Conservation (phyloP, 352 stramenopile genomes). For the Phytopythium oedochilum region DNA sequence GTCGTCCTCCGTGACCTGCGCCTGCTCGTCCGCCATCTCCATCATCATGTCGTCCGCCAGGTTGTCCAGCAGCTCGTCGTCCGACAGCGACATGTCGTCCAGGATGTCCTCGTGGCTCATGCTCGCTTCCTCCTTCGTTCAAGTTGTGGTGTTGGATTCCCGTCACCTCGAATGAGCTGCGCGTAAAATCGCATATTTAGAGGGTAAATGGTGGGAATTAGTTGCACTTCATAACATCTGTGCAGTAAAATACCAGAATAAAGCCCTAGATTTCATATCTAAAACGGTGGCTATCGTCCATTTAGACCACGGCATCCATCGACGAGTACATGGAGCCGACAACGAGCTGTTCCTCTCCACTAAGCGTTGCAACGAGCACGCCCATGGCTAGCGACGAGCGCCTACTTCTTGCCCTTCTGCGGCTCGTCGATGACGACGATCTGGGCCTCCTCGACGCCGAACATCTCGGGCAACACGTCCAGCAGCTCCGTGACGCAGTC, state of each 20-base stretch:
- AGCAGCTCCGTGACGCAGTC: slow-evolving; percentile 72
- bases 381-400: background rate
- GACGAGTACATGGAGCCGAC: background rate
- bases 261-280: background rate
- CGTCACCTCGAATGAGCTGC: too few relatives aligned
- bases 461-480: slow-evolving; percentile 74
- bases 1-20: slow-evolving; percentile 5
- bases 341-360: background rate
- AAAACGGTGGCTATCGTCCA: background rate
- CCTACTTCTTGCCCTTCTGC: slow-evolving; percentile 48
- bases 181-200: too few relatives aligned
- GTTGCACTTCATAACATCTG: too few relatives aligned
- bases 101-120: slow-evolving; percentile 77
- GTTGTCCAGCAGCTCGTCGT: slow-evolving; percentile 81
- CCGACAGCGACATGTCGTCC: slow-evolving; percentile 80
- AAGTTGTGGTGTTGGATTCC: too few relatives aligned
- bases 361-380: background rate
- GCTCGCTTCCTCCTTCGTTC: slow-evolving; percentile 2
- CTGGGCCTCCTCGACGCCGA: slow-evolving; percentile 66
- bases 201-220: too few relatives aligned
- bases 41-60: slow-evolving; percentile 79
- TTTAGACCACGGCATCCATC: background rate
- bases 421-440: slow-evolving; percentile 71
- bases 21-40: slow-evolving; percentile 43
- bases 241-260: background rate